Conservation (phyloP, 2,329 filamentous ascomycete species). For the Verticillium longisporum region DNA sequence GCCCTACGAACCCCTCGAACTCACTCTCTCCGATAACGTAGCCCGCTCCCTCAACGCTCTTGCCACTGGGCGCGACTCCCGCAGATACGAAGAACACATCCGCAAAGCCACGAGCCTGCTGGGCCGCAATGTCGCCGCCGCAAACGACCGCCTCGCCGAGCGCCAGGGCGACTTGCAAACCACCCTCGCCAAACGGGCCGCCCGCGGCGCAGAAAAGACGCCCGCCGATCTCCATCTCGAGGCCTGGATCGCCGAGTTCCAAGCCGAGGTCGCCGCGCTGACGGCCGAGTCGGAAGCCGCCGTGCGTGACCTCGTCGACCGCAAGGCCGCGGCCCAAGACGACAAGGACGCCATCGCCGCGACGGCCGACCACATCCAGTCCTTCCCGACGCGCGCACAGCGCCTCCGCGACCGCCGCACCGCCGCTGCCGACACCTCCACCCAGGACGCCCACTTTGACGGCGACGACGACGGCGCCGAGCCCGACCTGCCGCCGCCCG, state of each 20-base stretch:
- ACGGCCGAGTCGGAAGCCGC: constrained; percentile 39
- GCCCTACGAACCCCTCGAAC: constrained; percentile 41
- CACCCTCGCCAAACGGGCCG: constrained; percentile 26
- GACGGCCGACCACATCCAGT: constrained; percentile 15
- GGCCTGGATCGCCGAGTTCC: constrained; percentile 29
- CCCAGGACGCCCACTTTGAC: constrained; percentile 13
- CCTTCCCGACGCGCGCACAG: constrained; percentile 1
- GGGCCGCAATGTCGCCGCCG: constrained; percentile 35
- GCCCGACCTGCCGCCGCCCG: constrained; percentile 6
- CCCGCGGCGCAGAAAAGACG: constrained; percentile 25
- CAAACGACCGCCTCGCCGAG: constrained; percentile 40
- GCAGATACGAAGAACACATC: constrained; percentile 39
- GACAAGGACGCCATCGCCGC: constrained; percentile 30
- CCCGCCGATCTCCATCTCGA: constrained; percentile 30
- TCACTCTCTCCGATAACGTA: constrained; percentile 32
- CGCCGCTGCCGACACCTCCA: constrained; percentile 5
- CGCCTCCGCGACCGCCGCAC: constrained; percentile 15
- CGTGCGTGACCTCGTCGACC: constrained; percentile 42
- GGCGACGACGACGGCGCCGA: constrained; percentile 15
- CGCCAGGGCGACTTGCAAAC: constrained; percentile 25
- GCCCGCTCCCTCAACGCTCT: constrained; percentile 35
- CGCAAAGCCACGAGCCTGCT: constrained; percentile 35
- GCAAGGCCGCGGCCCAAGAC: constrained; percentile 42
- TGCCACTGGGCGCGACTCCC: constrained; percentile 29
- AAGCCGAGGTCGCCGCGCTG: constrained; percentile 30